These are phyloP conservation scores for Mayamaea pseudoterrestris DNA, from an alignment of 108 stramenopile species.

Conservation along the genomic window DNA sequence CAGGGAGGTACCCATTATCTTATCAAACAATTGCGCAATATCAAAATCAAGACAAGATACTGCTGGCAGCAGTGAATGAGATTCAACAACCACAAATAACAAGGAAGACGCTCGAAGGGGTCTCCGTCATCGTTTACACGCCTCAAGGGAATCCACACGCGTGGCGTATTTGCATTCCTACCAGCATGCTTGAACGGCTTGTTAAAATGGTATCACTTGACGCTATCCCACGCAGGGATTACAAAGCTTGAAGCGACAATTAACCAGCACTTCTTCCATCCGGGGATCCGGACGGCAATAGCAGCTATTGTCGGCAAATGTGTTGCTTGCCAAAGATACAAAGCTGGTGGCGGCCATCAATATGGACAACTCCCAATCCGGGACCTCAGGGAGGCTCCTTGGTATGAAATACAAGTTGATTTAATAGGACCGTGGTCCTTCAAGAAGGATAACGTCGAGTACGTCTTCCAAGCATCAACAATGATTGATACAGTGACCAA, in stretches of 20 bases:
- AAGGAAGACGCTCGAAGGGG: no score
- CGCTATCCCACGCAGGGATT: slow-evolving; percentile 18
- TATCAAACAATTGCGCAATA: neutral
- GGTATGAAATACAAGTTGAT: slow-evolving; percentile 19
- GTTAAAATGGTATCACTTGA: slow-evolving; percentile 18
- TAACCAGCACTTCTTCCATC: neutral
- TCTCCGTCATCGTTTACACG: no score
- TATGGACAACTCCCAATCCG: slow-evolving; percentile 16
- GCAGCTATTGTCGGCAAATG: slow-evolving; percentile 1
- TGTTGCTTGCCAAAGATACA: slow-evolving; percentile 11
- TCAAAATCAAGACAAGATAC: no score
- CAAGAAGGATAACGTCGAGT: neutral
- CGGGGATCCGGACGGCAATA: neutral
- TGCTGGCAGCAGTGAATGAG: no score
- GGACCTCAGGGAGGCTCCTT: slow-evolving; percentile 7
- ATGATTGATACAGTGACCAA: slow-evolving; percentile 16
- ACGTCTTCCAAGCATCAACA: slow-evolving; percentile 15
- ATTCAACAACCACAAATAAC: no score
- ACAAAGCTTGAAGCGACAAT: slow-evolving; percentile 11
- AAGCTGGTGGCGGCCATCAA: slow-evolving; percentile 3
- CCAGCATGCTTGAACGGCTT: neutral
- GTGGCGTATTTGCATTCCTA: slow-evolving; percentile 24
- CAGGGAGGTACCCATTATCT: no score
- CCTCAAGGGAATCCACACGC: no score
- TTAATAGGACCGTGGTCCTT: slow-evolving; percentile 31